Conservation (phyloP, 139 green algal species). For the Edaphochlamys debaryana region DNA sequence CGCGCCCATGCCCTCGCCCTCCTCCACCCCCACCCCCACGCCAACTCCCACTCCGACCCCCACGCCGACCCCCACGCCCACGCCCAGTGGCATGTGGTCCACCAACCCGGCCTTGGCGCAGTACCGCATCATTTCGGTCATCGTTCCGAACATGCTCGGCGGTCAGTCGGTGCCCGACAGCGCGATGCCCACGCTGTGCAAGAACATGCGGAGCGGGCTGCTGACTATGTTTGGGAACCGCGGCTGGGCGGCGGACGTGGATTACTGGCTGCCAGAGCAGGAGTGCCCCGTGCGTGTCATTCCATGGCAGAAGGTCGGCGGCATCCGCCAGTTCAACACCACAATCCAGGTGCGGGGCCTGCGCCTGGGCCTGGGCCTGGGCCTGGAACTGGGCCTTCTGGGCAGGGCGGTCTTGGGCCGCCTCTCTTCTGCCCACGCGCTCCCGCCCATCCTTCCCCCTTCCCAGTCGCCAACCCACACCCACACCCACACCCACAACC, state of each 20-base stretch:
- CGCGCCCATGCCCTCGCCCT: slow-evolving; percentile 4
- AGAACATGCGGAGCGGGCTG: slow-evolving; percentile 16
- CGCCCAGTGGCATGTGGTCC: background rate
- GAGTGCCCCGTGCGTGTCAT: background rate
- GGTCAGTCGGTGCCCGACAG: background rate
- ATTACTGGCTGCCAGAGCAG: background rate
- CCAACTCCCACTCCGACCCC: background rate
- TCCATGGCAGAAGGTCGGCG: background rate
- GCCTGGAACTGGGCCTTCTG: too few species aligned
- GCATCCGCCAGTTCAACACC: slow-evolving; percentile 15
- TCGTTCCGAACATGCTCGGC: background rate
- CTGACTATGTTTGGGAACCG: background rate
- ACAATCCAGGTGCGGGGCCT: background rate
- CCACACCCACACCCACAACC: too few species aligned
- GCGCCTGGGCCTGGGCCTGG: slow-evolving; percentile 2
- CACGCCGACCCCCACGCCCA: background rate
- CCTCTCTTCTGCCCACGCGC: too few species aligned
- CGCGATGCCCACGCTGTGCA: background rate
- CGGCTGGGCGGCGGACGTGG: background rate
- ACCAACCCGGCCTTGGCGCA: background rate
- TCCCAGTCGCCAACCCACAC: too few species aligned
- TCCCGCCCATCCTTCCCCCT: too few species aligned
- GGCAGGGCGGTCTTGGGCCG: too few species aligned
- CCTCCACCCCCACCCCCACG: background rate
- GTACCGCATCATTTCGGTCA: slow-evolving; percentile 5